Evolutionary conservation across 2,329 filamentous ascomycete genomes (phyloP), one percentile per base, ranked within the genome.

Genomic region (Scedosporium boydii): DNA sequence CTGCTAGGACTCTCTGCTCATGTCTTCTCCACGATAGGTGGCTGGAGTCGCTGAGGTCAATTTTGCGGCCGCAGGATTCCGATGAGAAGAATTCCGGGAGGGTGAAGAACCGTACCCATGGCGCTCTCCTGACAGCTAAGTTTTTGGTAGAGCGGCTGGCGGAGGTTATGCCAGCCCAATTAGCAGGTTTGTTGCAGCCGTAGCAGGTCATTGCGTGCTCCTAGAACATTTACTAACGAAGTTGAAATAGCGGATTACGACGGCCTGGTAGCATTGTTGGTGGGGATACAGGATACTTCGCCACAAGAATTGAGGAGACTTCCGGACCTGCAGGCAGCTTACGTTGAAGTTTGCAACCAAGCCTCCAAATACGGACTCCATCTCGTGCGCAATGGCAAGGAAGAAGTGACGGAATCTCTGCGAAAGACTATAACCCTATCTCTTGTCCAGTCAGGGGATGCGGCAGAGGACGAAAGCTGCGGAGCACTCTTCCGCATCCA

Each of bases 1-100:
- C 90, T 0, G 89, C 90, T 0, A 81, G 88, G 16, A 90, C 90
- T 0, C 77, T 90, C 12, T 86, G 84, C 69, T 86, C 85, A 0
- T 85, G 88, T 64, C 73, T 87, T 23, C 71, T 86, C 1, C 76
- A 79, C 18, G 72, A 78, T 3, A 72, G 76, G 26, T 86, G 83
- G 82, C 69, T 81, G 0, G 67, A 68, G 9, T 70, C 71, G 1
- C 69, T 85, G 4, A 70, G 69, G 27, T 63, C 65, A 14, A 69
- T 82, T 2, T 70, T 82, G 9, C 65, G 64, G 3, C 66, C 70
- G 2, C 71, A 72, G 5, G 63, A 34, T 34, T 34, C 29, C 7
- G 29, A 73, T 7, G 61, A 64, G 1, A 65, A 67, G 1, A 63
- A 59, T 6, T 68, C 72, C 1, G 65, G 64, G 0, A 68, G 70